Evolutionary conservation across 2,329 filamentous ascomycete genomes (phyloP).

Genomic region (Hypocrella siamensis): DNA sequence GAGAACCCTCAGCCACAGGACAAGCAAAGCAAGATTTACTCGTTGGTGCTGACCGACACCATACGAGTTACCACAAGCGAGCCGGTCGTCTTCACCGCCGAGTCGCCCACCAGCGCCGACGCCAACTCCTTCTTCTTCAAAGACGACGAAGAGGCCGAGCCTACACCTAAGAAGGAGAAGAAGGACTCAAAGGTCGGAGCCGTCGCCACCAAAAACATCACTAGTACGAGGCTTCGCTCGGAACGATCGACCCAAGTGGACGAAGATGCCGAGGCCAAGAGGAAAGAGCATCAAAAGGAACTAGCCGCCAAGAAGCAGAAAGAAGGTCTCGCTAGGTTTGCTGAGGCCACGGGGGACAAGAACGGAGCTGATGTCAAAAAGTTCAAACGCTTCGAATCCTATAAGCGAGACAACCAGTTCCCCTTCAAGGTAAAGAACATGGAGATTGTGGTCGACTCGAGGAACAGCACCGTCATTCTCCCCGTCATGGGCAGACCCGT

Average conservation of each 20-base stretch:
- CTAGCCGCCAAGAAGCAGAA: slow-evolving; percentile 74
- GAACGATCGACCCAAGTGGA: slow-evolving; percentile 79
- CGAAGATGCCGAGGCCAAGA: slow-evolving; percentile 75
- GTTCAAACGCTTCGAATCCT: slow-evolving; percentile 98
- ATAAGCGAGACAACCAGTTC: slow-evolving; percentile 94
- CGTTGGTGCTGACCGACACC: slow-evolving; percentile 81
- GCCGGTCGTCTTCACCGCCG: slow-evolving; percentile 79
- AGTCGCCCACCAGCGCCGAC: slow-evolving; percentile 80
- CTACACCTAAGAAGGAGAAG: slow-evolving; percentile 81
- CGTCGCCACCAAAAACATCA: slow-evolving; percentile 89
- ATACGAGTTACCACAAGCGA: slow-evolving; percentile 72
- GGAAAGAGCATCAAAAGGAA: slow-evolving; percentile 86
- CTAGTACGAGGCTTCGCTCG: slow-evolving; percentile 78
- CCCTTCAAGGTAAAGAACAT: slow-evolving; percentile 71
- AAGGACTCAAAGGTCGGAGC: slow-evolving; percentile 70
- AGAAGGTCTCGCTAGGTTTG: slow-evolving; percentile 72
- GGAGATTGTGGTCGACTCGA: slow-evolving; percentile 77
- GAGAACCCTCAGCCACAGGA: slow-evolving; percentile 77
- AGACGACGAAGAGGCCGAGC: slow-evolving; percentile 78
- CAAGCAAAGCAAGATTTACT: slow-evolving; percentile 79
- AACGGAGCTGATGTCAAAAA: slow-evolving; percentile 93
- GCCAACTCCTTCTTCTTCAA: slow-evolving; percentile 98
- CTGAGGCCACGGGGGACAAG: slow-evolving; percentile 67
- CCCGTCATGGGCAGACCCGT: slow-evolving; percentile 96
- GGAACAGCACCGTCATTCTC: slow-evolving; percentile 78